Base-by-base conservation (phyloP, 331 rosid species). In the Malus hybrid region DNA sequence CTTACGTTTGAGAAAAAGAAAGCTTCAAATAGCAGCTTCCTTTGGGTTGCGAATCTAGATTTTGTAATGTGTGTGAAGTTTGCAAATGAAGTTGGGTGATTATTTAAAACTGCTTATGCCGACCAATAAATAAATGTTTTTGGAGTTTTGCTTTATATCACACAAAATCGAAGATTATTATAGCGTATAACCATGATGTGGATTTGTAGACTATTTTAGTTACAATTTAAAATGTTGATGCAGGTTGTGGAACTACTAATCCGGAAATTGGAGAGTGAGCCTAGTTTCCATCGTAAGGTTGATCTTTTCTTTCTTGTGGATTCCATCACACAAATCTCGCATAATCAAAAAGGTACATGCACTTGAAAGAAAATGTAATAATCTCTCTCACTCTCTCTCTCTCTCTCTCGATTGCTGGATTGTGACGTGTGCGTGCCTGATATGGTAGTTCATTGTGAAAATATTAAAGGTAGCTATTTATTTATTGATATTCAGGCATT, bases 161-260 rank as follows among this genome's bases (percentile, higher is more conserved):
- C 39, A 15, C 13, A 26, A 26, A 46, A 68, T 68, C 7, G 7
- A 26, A 36, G 33, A 67, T n/a, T 16, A 14, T 34, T 36, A 34
- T 66, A 2, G 4, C 36, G 3, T 16, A 48, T 16, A 13, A 46
- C 52, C 36, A 46, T 46, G 8, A 44, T 8, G 18, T 68, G 36
- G 39, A 22, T 65, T 32, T 60, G 48, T 63, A 68, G 66, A 66
- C 8, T 34, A 19, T 19, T 30, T 32, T 46, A 13, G 66, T 64
- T 58, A 19, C 22, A 44, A 19, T 71, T 52, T 19, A 34, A 66
- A 13, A 64, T 26, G 67, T 50, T 71, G 33, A 76, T 84, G 82
- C 87, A 95, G 99, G 99, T 95, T 71, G 99, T 95, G 85, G 99
- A 95, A 75, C 92, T 95, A 77, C 93, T 95, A 19, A 92, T 95